These are phyloP conservation scores for Vararia minispora DNA, from an alignment of 768 basidiomycete species.

Conservation along the genomic window DNA sequence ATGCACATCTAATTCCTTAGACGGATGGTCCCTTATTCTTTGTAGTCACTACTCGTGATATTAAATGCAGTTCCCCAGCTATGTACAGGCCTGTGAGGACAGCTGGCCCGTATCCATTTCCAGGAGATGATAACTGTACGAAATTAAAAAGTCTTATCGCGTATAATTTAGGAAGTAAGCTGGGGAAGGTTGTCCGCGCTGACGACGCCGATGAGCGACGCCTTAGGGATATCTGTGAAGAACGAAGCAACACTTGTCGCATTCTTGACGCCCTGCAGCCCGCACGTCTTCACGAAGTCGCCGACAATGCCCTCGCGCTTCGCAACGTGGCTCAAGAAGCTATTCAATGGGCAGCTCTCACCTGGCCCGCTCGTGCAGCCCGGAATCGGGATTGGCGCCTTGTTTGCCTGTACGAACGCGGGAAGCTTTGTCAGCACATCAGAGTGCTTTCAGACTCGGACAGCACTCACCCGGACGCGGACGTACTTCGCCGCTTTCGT, in stretches of 20 bases:
- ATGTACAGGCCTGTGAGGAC: no score
- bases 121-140: no score
- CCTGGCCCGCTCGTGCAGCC: slow-evolving; percentile 30
- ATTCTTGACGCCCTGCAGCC: slow-evolving; percentile 18
- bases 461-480: slow-evolving; percentile 23
- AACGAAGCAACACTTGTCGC: slow-evolving; percentile 15
- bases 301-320: slow-evolving; percentile 21
- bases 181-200: no score
- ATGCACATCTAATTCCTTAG: no score
- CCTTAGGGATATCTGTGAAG: slow-evolving; percentile 13
- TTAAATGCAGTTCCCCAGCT: no score
- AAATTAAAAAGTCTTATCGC: no score
- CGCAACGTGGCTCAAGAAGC: slow-evolving; percentile 23
- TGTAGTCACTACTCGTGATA: no score
- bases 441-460: not conserved
- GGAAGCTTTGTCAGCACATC: not conserved
- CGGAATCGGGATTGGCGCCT: slow-evolving; percentile 30
- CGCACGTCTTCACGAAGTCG: slow-evolving; percentile 28
- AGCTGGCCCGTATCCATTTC: no score
- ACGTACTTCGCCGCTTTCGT: slow-evolving; percentile 19
- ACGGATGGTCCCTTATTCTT: no score
- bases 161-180: no score
- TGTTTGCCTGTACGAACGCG: slow-evolving; percentile 27
- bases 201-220: no score
- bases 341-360: slow-evolving; percentile 24